A percentile compares a stretch with the other conserved stretches of the same genome.
phyloP scores from a whole-genome alignment of 202 grass and related monocot species.

The Setaria italica region DNA sequence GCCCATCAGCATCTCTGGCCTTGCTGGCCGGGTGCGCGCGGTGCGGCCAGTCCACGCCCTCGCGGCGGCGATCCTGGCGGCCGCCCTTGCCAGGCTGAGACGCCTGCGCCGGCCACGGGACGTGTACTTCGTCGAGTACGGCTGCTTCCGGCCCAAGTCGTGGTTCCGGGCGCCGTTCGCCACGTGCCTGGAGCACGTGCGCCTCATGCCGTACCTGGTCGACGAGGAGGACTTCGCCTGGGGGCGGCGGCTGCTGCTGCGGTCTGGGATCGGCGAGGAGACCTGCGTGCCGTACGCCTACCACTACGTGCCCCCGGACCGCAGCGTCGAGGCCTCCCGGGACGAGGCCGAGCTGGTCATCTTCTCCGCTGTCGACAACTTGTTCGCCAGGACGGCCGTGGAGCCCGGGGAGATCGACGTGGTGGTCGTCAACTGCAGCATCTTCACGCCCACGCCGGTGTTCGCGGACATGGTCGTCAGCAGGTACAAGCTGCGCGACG shows the following conservation, averaged over 20 bases:
- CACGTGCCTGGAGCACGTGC: constrained; percentile 72
- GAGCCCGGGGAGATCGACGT: constrained; percentile 56
- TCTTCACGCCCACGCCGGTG: constrained; percentile 71
- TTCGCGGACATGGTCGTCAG: constrained; percentile 59
- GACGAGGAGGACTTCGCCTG: constrained; percentile 59
- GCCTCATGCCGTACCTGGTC: constrained; percentile 57
- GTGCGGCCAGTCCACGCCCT: constrained; percentile 13
- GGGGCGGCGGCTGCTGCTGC: constrained; percentile 32
- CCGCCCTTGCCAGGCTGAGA: constrained; percentile 15
- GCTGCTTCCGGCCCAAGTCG: constrained; percentile 62
- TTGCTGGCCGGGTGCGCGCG: background rate
- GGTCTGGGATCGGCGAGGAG: constrained; percentile 67
- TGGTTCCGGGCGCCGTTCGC: constrained; percentile 66
- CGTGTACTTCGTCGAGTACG: constrained; percentile 77
- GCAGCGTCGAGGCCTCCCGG: constrained; percentile 56
- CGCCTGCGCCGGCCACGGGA: constrained; percentile 46
- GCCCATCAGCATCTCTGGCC: constrained; percentile 12
- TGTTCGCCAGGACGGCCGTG: constrained; percentile 48
- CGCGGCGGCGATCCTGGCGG: constrained; percentile 26
- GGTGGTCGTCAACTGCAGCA: constrained; percentile 74
- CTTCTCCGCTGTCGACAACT: constrained; percentile 59
- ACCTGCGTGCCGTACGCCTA: constrained; percentile 56
- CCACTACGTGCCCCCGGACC: constrained; percentile 75
- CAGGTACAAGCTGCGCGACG: constrained; percentile 61
- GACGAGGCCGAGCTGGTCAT: constrained; percentile 59